A percentile compares a stretch with the other conserved stretches of the same genome.
phyloP scores from a whole-genome alignment of 305 asterid species.

The Rubia occidens region DNA sequence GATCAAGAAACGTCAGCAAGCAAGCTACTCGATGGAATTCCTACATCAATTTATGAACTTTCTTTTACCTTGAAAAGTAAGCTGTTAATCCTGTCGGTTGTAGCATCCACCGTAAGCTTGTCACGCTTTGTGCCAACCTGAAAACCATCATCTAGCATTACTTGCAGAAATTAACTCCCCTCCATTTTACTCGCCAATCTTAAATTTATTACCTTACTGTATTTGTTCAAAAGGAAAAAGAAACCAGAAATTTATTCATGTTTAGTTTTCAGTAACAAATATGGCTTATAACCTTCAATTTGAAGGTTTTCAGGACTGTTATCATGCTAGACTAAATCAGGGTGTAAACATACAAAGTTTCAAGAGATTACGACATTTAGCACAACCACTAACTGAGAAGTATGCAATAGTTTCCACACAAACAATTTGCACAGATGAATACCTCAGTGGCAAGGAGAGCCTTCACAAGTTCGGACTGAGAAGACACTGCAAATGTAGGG shows the following conservation, averaged over 20 bases:
- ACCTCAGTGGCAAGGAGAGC: slow-evolving; percentile 84
- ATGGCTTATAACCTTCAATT: not conserved
- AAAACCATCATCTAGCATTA: not conserved
- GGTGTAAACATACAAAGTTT: not conserved
- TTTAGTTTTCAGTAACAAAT: not conserved
- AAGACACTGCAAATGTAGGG: slow-evolving; percentile 50
- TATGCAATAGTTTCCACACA: not conserved
- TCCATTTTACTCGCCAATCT: not conserved
- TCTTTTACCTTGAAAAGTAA: no score
- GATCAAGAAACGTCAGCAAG: slow-evolving; percentile 18
- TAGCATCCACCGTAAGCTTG: slow-evolving; percentile 15
- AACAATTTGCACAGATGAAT: slow-evolving; percentile 12
- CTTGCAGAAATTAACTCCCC: not conserved
- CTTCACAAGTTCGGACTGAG: slow-evolving; percentile 74
- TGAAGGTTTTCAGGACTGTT: not conserved
- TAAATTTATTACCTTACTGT: not conserved
- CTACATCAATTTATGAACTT: not conserved
- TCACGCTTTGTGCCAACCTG: slow-evolving; percentile 79
- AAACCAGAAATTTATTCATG: not conserved
- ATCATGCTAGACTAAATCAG: not conserved
- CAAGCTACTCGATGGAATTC: not conserved
- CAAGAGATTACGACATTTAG: not conserved
- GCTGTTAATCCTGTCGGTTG: no score
- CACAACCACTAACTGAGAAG: not conserved
- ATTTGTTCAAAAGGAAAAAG: not conserved